Evolutionary conservation across 129 eudicot genomes (phyloP).

Genomic region (Tagetes patula): DNA sequence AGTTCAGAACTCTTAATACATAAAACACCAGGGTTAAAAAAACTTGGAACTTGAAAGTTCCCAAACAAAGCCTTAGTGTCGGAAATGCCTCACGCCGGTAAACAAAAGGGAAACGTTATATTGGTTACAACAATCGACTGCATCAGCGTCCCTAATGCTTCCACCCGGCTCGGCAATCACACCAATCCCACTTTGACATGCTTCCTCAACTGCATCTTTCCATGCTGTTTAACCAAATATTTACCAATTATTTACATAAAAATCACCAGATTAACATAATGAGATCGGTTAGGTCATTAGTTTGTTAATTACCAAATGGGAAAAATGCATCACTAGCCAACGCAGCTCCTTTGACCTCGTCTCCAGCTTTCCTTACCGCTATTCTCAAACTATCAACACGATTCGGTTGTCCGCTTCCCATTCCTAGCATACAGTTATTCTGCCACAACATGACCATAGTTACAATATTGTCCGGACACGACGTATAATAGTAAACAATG

Average conservation of each 20-base stretch:
- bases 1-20: constrained; percentile 4
- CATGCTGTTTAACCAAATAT: constrained; percentile 54
- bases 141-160: constrained; percentile 80
- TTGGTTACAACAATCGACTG: constrained; percentile 82
- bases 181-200: constrained; percentile 80
- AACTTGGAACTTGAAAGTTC: not conserved
- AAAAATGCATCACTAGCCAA: constrained; percentile 98
- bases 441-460: constrained; percentile 33
- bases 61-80: constrained; percentile 43
- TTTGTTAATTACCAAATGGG: constrained; percentile 67
- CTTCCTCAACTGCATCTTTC: constrained; percentile 98
- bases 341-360: constrained; percentile 93
- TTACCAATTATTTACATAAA: not conserved
- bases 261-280: not conserved
- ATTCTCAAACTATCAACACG: constrained; percentile 96
- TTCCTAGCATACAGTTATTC: constrained; percentile 90
- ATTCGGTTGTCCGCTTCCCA: constrained; percentile 99
- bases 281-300: not conserved
- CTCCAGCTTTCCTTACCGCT: constrained; percentile 90
- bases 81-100: constrained; percentile 90
- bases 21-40: not conserved
- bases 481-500: too few relatives aligned
- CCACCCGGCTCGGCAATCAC: constrained; percentile 97
- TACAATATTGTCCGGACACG: not conserved
- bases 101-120: constrained; percentile 78